These are phyloP conservation scores for Arabidopsis thaliana DNA, from an alignment of 345 rosid species.

Conservation along the genomic window DNA sequence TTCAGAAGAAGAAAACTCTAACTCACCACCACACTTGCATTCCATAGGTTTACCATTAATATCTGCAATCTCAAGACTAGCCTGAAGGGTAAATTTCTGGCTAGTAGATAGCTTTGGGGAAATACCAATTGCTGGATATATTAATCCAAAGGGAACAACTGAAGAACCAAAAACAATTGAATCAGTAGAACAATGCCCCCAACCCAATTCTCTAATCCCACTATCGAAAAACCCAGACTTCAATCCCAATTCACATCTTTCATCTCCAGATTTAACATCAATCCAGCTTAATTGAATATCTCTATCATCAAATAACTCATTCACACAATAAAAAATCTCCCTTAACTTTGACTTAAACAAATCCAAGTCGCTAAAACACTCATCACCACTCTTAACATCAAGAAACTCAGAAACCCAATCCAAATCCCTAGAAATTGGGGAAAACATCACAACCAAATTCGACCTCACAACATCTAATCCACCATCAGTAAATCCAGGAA, in stretches of 20 bases:
- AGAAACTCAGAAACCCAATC: constrained; percentile 57
- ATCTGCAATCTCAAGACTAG: constrained; percentile 75
- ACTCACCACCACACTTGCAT: constrained; percentile 76
- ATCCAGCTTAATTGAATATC: constrained; percentile 88
- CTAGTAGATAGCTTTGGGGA: constrained; percentile 39
- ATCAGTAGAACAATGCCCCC: constrained; percentile 88
- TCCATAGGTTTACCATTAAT: constrained; percentile 71
- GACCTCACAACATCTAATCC: constrained; percentile 50
- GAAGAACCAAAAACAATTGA: constrained; percentile 65
- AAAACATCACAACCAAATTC: constrained; percentile 77
- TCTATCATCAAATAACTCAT: constrained; percentile 58
- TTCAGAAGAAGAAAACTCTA: constrained; percentile 56
- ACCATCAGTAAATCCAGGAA: constrained; percentile 37
- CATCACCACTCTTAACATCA: constrained; percentile 46
- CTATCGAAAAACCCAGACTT: constrained; percentile 51
- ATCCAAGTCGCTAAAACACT: constrained; percentile 47
- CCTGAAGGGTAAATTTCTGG: constrained; percentile 45
- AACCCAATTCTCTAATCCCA: constrained; percentile 70
- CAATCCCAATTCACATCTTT: constrained; percentile 31
- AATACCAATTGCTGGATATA: constrained; percentile 72
- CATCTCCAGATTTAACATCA: constrained; percentile 57
- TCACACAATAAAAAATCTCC: constrained; percentile 60
- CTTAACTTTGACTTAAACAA: constrained; percentile 49
- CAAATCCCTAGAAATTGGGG: constrained; percentile 56
- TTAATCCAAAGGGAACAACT: constrained; percentile 76